phyloP scores from a whole-genome alignment of 139 green algal species.

The Edaphochlamys debaryana region DNA sequence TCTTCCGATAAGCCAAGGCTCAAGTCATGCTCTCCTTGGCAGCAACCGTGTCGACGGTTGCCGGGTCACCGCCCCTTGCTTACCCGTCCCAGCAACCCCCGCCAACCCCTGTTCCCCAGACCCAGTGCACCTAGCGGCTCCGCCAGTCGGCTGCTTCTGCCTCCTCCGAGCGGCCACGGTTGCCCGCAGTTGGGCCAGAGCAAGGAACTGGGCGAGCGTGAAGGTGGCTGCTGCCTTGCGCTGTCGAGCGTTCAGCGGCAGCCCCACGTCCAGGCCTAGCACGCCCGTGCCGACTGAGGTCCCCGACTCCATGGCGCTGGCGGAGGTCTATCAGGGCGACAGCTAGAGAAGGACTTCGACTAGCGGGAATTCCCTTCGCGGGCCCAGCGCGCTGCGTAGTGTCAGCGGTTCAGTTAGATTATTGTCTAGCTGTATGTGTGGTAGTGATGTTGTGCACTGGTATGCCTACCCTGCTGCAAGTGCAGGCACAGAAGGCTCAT shows the following conservation, averaged over 20 bases:
- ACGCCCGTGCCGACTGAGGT: too few species aligned
- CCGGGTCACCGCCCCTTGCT: too few species aligned
- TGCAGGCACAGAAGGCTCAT: too few species aligned
- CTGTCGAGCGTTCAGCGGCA: not conserved
- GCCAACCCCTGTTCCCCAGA: too few species aligned
- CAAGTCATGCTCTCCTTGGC: too few species aligned
- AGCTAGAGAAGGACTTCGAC: too few species aligned
- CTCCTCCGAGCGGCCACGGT: not conserved
- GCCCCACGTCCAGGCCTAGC: not conserved
- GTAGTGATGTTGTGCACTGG: too few species aligned
- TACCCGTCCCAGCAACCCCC: too few species aligned
- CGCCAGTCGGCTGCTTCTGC: not conserved
- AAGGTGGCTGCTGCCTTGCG: not conserved
- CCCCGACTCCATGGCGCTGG: not conserved
- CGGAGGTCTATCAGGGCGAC: too few species aligned
- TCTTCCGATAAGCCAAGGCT: not conserved
- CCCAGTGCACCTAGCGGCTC: not conserved
- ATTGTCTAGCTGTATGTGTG: not conserved
- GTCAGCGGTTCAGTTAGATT: not conserved
- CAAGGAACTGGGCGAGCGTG: slow-evolving; percentile 6
- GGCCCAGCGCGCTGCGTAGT: not conserved
- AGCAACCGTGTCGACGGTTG: too few species aligned
- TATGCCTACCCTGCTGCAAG: too few species aligned
- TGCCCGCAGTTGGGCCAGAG: slow-evolving; percentile 2
- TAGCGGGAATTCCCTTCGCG: too few species aligned